Percentiles rank a stretch among this genome's conserved stretches.
phyloP scores from a whole-genome alignment of 2,329 filamentous ascomycete genomes.

The Septoria petroselini region DNA sequence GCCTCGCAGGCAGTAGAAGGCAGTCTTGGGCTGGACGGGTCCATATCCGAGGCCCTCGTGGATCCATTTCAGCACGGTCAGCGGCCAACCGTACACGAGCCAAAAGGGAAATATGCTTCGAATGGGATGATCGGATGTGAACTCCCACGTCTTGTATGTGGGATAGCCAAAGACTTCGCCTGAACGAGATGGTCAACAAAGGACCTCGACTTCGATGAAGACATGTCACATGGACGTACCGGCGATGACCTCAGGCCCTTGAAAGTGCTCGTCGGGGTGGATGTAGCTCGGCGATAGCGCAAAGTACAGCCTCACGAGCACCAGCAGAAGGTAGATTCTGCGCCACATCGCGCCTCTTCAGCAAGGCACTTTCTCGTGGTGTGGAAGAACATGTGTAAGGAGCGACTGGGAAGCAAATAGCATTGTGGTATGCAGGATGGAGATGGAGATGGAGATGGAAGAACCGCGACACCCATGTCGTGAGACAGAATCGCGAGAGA shows the following conservation, averaged over 20 bases:
- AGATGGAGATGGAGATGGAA: slow-evolving; percentile 1
- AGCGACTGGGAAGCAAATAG: slow-evolving; percentile 7
- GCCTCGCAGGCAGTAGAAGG: slow-evolving; percentile 84
- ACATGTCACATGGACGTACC: slow-evolving; percentile 53
- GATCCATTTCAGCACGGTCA: slow-evolving; percentile 88
- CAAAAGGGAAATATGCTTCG: slow-evolving; percentile 96
- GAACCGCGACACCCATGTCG: background rate
- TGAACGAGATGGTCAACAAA: slow-evolving; percentile 40
- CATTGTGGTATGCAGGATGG: slow-evolving; percentile 5
- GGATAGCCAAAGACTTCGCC: slow-evolving; percentile 92
- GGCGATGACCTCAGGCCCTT: slow-evolving; percentile 94
- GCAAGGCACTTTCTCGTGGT: background rate
- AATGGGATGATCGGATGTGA: slow-evolving; percentile 81
- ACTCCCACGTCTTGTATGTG: slow-evolving; percentile 90
- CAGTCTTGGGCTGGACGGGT: slow-evolving; percentile 74
- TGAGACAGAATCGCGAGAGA: slow-evolving; percentile 1
- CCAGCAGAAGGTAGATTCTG: slow-evolving; percentile 78
- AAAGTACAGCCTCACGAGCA: slow-evolving; percentile 88
- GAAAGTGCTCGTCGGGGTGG: slow-evolving; percentile 98
- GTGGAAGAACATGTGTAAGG: slow-evolving; percentile 1
- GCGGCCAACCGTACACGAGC: slow-evolving; percentile 90
- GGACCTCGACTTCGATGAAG: background rate
- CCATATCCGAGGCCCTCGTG: slow-evolving; percentile 81
- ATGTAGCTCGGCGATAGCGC: slow-evolving; percentile 93
- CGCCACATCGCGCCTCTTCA: slow-evolving; percentile 65